These are phyloP conservation scores for Ascochyta lentis DNA, from an alignment of 2,329 filamentous ascomycete genomes.

Conservation along the genomic window DNA sequence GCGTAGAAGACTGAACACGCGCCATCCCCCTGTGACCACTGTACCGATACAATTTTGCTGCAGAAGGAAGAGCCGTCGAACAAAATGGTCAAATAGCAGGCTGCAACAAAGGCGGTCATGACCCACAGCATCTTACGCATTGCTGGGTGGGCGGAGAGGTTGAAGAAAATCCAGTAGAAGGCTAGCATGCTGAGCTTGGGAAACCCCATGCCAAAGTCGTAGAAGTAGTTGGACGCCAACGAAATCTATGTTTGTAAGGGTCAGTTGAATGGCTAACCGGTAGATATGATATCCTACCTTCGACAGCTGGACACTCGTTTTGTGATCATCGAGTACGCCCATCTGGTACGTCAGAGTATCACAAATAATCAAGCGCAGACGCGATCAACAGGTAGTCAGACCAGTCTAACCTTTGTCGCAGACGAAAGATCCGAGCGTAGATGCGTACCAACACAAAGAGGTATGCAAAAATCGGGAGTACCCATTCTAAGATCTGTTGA, in stretches of 20 bases:
- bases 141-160: slow-evolving; percentile 23
- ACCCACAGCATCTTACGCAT: slow-evolving; percentile 32
- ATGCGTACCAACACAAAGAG: slow-evolving; percentile 26
- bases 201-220: slow-evolving; percentile 34
- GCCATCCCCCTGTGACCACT: slow-evolving; percentile 32
- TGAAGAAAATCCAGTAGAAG: slow-evolving; percentile 33
- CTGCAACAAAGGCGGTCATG: slow-evolving; percentile 27
- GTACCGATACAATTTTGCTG: slow-evolving; percentile 23
- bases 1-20: slow-evolving; percentile 34
- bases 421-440: slow-evolving; percentile 23
- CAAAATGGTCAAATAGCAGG: slow-evolving; percentile 28
- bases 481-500: slow-evolving; percentile 29
- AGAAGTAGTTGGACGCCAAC: slow-evolving; percentile 34
- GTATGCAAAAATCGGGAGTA: slow-evolving; percentile 26
- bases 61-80: slow-evolving; percentile 35
- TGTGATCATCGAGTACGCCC: slow-evolving; percentile 28
- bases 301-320: slow-evolving; percentile 25
- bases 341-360: slow-evolving; percentile 28
- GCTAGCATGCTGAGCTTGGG: slow-evolving; percentile 36
- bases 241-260: slow-evolving; percentile 20
- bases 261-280: no score
- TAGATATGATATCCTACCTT: slow-evolving; percentile 15
- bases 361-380: slow-evolving; percentile 27
- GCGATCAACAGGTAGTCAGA: slow-evolving; percentile 26
- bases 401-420: slow-evolving; percentile 24